phyloP scores from a whole-genome alignment of 441 rosid genomes.

The Gossypium davidsonii region DNA sequence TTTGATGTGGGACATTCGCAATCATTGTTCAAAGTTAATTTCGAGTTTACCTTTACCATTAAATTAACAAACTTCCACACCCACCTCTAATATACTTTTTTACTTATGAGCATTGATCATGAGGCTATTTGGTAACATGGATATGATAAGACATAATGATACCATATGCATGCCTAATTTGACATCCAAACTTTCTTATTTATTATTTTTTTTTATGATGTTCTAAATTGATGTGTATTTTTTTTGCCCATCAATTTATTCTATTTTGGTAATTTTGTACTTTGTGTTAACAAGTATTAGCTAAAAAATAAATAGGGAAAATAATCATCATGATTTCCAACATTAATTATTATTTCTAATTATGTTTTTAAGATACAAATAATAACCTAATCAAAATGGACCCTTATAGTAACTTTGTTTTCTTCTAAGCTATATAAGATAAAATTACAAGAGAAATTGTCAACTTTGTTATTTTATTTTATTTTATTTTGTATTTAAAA shows the following conservation, averaged over 20 bases:
- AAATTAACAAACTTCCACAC: neutral
- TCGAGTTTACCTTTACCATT: neutral
- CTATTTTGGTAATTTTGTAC: neutral
- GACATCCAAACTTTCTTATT: neutral
- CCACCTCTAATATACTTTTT: neutral
- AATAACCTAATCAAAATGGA: slow-evolving; percentile 18
- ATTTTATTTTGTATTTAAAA: no score
- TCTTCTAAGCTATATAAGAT: neutral
- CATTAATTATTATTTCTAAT: slow-evolving; percentile 9
- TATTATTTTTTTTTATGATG: neutral
- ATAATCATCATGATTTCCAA: neutral
- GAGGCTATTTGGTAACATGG: neutral
- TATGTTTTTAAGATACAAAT: slow-evolving; percentile 12
- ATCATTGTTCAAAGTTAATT: slow-evolving; percentile 4
- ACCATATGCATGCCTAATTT: neutral
- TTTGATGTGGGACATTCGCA: neutral
- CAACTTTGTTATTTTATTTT: neutral
- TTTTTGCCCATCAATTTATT: no score
- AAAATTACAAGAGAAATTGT: neutral
- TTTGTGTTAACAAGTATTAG: neutral
- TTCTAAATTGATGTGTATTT: neutral
- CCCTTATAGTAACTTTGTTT: slow-evolving; percentile 16
- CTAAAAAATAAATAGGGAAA: neutral
- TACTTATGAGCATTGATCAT: neutral
- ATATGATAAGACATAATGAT: neutral